Conservation (phyloP, 306 rosid genomes). For the Castanopsis chinensis region DNA sequence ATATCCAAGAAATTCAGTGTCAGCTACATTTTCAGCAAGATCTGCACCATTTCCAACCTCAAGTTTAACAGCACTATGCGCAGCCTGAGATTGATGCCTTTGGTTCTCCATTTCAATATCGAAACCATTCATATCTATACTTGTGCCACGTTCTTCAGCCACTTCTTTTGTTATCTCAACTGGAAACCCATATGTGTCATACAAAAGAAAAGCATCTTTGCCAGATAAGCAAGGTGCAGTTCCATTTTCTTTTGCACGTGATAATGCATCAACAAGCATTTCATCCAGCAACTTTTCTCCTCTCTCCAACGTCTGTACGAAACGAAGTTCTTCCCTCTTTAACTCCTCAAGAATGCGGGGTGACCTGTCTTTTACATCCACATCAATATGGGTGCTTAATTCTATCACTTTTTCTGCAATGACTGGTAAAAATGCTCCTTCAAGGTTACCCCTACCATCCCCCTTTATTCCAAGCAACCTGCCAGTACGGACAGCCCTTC, state of each 20-base stretch:
- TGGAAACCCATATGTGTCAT: slow-evolving; percentile 89
- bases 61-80: slow-evolving; percentile 78
- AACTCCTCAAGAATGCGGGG: slow-evolving; percentile 74
- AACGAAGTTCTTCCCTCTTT: slow-evolving; percentile 92
- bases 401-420: slow-evolving; percentile 81
- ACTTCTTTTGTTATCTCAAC: slow-evolving; percentile 91
- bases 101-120: slow-evolving; percentile 93
- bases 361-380: slow-evolving; percentile 61
- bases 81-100: slow-evolving; percentile 98
- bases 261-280: slow-evolving; percentile 68
- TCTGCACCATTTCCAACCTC: slow-evolving; percentile 61
- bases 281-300: slow-evolving; percentile 87
- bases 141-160: slow-evolving; percentile 85
- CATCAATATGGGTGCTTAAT: slow-evolving; percentile 64
- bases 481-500: slow-evolving; percentile 93
- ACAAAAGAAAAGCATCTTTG: slow-evolving; percentile 88
- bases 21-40: slow-evolving; percentile 55
- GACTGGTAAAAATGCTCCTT: slow-evolving; percentile 84
- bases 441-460: slow-evolving; percentile 74
- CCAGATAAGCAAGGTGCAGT: slow-evolving; percentile 73
- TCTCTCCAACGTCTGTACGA: slow-evolving; percentile 90
- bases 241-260: slow-evolving; percentile 55
- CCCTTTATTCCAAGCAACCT: slow-evolving; percentile 92
- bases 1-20: slow-evolving; percentile 91
- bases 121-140: slow-evolving; percentile 74